phyloP scores from a whole-genome alignment of 2,329 filamentous ascomycete species.

The Myriosclerotinia curreyana region DNA sequence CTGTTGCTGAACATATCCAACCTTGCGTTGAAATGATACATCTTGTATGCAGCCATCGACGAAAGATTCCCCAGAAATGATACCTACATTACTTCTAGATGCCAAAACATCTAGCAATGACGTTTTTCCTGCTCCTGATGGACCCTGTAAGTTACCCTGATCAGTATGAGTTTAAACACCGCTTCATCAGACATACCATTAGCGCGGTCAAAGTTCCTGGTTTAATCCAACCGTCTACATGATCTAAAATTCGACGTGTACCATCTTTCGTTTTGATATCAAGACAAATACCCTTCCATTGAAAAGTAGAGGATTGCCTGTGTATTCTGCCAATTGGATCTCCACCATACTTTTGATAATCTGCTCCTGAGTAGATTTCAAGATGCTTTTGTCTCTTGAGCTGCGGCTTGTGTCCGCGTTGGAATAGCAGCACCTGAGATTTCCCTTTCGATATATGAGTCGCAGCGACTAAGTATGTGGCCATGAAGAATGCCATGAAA shows the following conservation, averaged over 20 bases:
- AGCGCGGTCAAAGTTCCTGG: conserved; percentile 66
- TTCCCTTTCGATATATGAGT: conserved; percentile 63
- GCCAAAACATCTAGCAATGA: conserved; percentile 81
- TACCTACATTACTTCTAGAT: conserved; percentile 77
- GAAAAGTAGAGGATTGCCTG: conserved; percentile 26
- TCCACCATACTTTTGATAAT: conserved; percentile 22
- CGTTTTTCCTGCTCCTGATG: conserved; percentile 72
- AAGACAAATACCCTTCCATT: conserved; percentile 54
- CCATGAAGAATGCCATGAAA: conserved; percentile 61
- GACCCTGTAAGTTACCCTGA: conserved; percentile 23
- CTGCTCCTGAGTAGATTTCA: conserved; percentile 21
- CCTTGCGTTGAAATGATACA: conserved; percentile 81
- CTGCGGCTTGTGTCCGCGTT: conserved; percentile 56
- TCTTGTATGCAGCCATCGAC: conserved; percentile 58
- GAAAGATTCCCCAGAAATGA: conserved; percentile 79
- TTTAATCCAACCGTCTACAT: conserved; percentile 69
- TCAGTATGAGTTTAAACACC: not conserved
- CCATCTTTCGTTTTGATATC: conserved; percentile 68
- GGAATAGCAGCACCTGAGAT: conserved; percentile 74
- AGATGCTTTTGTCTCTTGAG: conserved; percentile 15
- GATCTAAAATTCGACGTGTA: conserved; percentile 59
- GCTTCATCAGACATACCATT: conserved; percentile 46
- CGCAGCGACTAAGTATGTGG: conserved; percentile 60
- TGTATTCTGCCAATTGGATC: conserved; percentile 15
- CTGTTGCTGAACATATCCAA: conserved; percentile 69